These are phyloP conservation scores for Cutaneotrichosporon dermatis DNA, from an alignment of 1,284 basidiomycete genomes.

Conservation along the genomic window DNA sequence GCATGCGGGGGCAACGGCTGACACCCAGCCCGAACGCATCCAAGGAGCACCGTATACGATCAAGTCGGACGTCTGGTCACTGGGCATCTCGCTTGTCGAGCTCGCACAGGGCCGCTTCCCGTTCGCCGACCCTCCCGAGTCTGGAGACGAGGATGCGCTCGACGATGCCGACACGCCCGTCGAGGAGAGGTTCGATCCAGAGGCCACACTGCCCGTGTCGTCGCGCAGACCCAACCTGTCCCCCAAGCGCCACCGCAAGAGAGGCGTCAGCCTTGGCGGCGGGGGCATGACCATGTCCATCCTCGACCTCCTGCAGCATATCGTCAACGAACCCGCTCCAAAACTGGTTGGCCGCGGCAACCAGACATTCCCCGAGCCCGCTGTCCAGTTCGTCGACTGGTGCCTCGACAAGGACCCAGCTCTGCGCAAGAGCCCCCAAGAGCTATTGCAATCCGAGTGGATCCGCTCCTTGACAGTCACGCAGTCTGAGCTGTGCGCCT, in stretches of 20 bases:
- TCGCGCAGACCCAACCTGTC: constrained; percentile 31
- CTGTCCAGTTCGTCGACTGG: constrained; percentile 72
- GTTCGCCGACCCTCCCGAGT: constrained; percentile 68
- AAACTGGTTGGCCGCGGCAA: constrained; percentile 56
- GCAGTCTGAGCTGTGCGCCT: constrained; percentile 30
- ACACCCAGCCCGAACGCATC: constrained; percentile 84
- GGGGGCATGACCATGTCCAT: constrained; percentile 96
- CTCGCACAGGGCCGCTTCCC: constrained; percentile 90
- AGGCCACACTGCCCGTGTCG: constrained; percentile 38
- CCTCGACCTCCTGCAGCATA: constrained; percentile 91
- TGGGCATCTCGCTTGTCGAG: constrained; percentile 92
- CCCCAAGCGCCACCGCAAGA: constrained; percentile 58
- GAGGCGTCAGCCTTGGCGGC: constrained; percentile 71
- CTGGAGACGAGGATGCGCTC: constrained; percentile 59
- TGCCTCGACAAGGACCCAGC: constrained; percentile 81
- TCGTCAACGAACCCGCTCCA: constrained; percentile 93
- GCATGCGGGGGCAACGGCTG: too few relatives aligned
- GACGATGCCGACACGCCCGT: constrained; percentile 55
- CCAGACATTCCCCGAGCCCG: constrained; percentile 58
- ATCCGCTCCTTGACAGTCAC: constrained; percentile 34
- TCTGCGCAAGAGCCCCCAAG: constrained; percentile 70
- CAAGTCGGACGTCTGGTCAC: constrained; percentile 96
- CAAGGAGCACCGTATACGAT: constrained; percentile 96
- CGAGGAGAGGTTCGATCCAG: constrained; percentile 51
- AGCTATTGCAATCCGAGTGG: constrained; percentile 56